Conservation (phyloP, 1,284 basidiomycete genomes). For the Somion occarium region DNA sequence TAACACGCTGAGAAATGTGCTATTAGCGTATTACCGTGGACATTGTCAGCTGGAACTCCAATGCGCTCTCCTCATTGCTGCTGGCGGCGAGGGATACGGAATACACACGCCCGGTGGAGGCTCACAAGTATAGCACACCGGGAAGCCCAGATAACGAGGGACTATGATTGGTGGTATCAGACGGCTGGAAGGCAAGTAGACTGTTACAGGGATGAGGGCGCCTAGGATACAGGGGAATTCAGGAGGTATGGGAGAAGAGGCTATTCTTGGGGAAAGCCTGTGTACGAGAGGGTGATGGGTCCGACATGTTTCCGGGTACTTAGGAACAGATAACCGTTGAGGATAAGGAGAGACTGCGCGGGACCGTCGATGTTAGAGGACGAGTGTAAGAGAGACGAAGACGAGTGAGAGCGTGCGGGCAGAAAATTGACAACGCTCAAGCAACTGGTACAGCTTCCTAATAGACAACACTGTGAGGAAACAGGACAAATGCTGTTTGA, state of each 20-base stretch:
- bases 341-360: not conserved
- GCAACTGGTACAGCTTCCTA: too few species aligned
- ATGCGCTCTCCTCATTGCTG: too few species aligned
- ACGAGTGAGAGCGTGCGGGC: conserved; percentile 1
- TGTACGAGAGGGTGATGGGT: not conserved
- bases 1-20: not conserved
- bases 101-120: too few species aligned
- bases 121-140: not conserved
- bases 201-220: not conserved
- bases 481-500: too few species aligned
- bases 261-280: conserved; percentile 1
- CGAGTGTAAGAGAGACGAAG: not conserved
- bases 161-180: not conserved
- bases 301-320: not conserved
- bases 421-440: too few species aligned
- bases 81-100: too few species aligned
- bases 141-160: conserved; percentile 1
- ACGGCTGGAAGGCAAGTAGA: not conserved
- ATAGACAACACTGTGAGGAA: too few species aligned
- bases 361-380: not conserved
- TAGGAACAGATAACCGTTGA: too few species aligned
- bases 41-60: too few species aligned
- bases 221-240: too few species aligned
- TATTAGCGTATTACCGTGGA: too few species aligned
- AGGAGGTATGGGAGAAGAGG: not conserved